Conservation (phyloP, 2,329 filamentous ascomycete genomes). For the Talaromyces sp. region DNA sequence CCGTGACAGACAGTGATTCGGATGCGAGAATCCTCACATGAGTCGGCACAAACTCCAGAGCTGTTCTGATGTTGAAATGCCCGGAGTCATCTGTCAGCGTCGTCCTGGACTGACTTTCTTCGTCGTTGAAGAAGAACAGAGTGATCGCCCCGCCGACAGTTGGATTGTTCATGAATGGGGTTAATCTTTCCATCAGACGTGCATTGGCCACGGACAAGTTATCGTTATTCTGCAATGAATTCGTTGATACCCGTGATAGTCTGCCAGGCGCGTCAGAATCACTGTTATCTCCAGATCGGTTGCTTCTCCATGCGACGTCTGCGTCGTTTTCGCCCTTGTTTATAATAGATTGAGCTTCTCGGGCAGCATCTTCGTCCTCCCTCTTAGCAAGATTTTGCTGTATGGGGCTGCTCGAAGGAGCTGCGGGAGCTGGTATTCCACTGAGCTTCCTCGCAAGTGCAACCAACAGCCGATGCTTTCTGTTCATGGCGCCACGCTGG, state of each 20-base stretch:
- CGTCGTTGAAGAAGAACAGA: constrained; percentile 89
- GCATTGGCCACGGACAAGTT: constrained; percentile 76
- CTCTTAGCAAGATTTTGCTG: constrained; percentile 45
- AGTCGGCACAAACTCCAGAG: constrained; percentile 84
- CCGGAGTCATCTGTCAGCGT: constrained; percentile 82
- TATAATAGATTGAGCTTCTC: constrained; percentile 72
- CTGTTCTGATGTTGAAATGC: constrained; percentile 75
- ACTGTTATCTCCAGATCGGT: constrained; percentile 43
- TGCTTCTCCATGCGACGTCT: constrained; percentile 56
- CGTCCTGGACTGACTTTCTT: constrained; percentile 73
- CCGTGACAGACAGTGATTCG: constrained; percentile 74
- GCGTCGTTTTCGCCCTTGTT: constrained; percentile 65
- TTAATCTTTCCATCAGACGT: constrained; percentile 79
- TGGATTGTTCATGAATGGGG: constrained; percentile 84
- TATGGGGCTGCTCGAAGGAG: constrained; percentile 17
- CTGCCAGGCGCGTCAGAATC: constrained; percentile 24
- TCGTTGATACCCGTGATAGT: constrained; percentile 39
- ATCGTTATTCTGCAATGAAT: constrained; percentile 57
- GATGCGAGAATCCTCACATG: constrained; percentile 82
- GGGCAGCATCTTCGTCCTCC: constrained; percentile 63
- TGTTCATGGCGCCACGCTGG: constrained; percentile 73
- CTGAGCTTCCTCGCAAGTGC: constrained; percentile 82
- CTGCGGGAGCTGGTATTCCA: constrained; percentile 51
- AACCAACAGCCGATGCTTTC: constrained; percentile 80
- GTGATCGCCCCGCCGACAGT: constrained; percentile 73